Conservation (phyloP, 2,329 filamentous ascomycete genomes). For the Aspergillus phoenicis region DNA sequence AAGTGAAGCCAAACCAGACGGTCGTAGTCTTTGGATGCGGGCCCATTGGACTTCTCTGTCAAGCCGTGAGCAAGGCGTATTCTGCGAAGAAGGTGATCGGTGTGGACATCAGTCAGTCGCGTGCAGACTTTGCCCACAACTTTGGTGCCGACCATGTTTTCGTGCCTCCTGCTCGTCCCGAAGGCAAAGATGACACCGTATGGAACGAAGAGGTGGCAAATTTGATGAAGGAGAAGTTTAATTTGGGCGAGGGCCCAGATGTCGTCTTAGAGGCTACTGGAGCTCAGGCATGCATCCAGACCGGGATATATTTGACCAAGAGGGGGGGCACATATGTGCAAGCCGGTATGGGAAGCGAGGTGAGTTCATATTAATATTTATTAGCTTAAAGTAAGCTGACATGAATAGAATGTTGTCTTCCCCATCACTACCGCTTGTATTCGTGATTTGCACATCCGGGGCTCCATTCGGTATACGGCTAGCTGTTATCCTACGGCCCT, state of each 20-base stretch:
- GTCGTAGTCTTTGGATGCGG: constrained; percentile 56
- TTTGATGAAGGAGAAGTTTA: constrained; percentile 43
- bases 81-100: constrained; percentile 51
- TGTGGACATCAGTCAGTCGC: constrained; percentile 49
- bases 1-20: constrained; percentile 45
- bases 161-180: constrained; percentile 37
- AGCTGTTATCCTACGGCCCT: constrained; percentile 56
- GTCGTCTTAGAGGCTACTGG: constrained; percentile 55
- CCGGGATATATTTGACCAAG: constrained; percentile 48
- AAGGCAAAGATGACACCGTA: no score
- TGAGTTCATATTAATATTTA: constrained; percentile 13
- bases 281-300: constrained; percentile 52
- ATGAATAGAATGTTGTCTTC: constrained; percentile 49
- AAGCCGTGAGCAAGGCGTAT: constrained; percentile 51
- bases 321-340: constrained; percentile 56
- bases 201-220: constrained; percentile 38
- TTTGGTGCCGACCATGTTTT: constrained; percentile 53
- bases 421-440: constrained; percentile 56
- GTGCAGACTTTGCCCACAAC: constrained; percentile 46
- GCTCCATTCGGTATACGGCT: constrained; percentile 55
- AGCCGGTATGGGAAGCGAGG: constrained; percentile 55
- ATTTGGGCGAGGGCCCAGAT: constrained; percentile 51
- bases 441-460: constrained; percentile 52
- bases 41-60: constrained; percentile 52
- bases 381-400: no score